Percentiles rank a stretch among this genome's conserved stretches.
Evolutionary conservation across 192 early-diverging fungal species (phyloP).

Genomic region (Phycomyces blakesleeanus): DNA sequence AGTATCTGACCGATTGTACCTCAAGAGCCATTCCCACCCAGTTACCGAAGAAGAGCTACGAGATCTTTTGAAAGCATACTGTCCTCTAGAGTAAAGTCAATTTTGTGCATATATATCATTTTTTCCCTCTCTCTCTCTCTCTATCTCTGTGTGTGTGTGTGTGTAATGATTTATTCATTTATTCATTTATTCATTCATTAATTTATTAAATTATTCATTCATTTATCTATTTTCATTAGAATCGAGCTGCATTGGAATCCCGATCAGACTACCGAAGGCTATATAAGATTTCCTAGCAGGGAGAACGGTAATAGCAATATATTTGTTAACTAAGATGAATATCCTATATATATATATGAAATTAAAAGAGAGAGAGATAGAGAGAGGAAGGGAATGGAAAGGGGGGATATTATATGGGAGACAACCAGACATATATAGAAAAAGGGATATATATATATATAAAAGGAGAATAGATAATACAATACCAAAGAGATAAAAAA

Average conservation of each 20-base stretch:
- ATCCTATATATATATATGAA: too few relatives aligned
- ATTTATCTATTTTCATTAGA: too few relatives aligned
- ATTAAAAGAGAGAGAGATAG: not conserved
- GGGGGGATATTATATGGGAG: too few relatives aligned
- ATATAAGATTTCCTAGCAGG: conserved; percentile 28
- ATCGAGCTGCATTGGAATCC: conserved; percentile 11
- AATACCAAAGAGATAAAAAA: not conserved
- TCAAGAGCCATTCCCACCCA: conserved; percentile 11
- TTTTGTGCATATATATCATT: not conserved
- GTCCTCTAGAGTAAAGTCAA: conserved; percentile 23
- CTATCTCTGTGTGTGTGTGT: too few relatives aligned
- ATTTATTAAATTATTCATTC: too few relatives aligned
- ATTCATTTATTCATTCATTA: too few relatives aligned
- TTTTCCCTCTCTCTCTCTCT: too few relatives aligned
- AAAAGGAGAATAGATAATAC: not conserved
- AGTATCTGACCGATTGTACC: conserved; percentile 24
- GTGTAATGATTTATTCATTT: too few relatives aligned
- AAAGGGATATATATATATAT: too few relatives aligned
- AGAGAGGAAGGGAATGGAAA: not conserved
- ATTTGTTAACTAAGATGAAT: too few relatives aligned
- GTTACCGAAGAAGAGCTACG: conserved; percentile 27
- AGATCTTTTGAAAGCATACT: conserved; percentile 17
- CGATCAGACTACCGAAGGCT: conserved; percentile 9
- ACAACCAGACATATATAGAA: too few relatives aligned
- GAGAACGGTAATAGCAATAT: conserved; percentile 23